Percentiles rank a stretch among this genome's conserved stretches.
These are phyloP conservation scores for Setaria italica DNA, from an alignment of 202 grass and related monocot genomes.

Conservation along the genomic window DNA sequence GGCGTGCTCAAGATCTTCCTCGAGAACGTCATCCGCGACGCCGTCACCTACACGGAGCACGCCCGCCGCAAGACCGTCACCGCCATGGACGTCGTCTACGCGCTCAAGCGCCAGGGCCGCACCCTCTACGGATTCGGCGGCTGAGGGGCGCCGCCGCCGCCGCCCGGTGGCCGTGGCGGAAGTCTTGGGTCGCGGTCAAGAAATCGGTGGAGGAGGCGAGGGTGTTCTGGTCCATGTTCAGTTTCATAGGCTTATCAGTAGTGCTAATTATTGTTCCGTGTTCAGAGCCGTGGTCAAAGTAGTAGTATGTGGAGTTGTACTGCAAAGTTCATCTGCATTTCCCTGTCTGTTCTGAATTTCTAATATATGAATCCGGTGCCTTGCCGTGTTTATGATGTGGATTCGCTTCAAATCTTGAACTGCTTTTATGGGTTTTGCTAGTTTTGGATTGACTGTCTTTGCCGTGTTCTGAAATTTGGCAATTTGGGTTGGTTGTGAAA, in stretches of 20 bases:
- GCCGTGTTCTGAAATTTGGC: not conserved
- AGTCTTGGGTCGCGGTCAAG: conserved; percentile 62
- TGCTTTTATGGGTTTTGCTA: not conserved
- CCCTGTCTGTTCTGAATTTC: not conserved
- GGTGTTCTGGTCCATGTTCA: not conserved
- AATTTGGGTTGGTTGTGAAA: too few relatives aligned
- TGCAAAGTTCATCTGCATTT: not conserved
- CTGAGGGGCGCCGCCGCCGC: not conserved
- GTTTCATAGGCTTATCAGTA: not conserved
- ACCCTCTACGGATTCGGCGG: conserved; percentile 92
- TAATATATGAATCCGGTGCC: not conserved
- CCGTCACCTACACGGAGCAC: conserved; percentile 98
- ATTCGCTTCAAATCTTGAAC: not conserved
- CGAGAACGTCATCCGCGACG: conserved; percentile 98
- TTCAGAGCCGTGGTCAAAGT: not conserved
- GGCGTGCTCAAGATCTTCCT: conserved; percentile 98
- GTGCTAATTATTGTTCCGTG: not conserved
- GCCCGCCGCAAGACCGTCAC: conserved; percentile 95
- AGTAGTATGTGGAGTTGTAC: not conserved
- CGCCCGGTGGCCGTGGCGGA: conserved; percentile 16
- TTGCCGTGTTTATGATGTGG: not conserved
- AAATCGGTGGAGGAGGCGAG: conserved; percentile 16
- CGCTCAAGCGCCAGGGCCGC: conserved; percentile 95
- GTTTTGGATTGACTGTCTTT: not conserved
- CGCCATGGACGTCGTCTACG: conserved; percentile 98